Evolutionary conservation across 1,284 basidiomycete species (phyloP), one percentile per base, ranked within the genome.

Genomic region (Ceratobasidium papillatum): DNA sequence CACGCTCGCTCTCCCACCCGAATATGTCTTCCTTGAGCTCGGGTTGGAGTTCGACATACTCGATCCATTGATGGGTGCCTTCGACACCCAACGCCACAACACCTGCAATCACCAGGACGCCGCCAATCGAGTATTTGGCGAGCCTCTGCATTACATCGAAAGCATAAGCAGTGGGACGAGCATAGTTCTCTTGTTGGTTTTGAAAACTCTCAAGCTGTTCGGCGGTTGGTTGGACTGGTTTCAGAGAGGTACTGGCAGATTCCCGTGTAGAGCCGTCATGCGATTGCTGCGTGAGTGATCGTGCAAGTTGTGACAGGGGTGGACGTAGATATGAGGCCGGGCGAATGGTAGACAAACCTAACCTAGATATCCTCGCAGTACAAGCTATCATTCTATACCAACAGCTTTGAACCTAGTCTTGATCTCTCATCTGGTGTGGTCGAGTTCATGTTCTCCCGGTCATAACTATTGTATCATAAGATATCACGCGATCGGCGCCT

Each of bases 1-100:
- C 90, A 43, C 85, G 85, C 75, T 94, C 91, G 11, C 85, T 80
- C 78, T 90, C 86, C 94, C 94, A 95, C 77, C 90, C 90, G 87
- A 89, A 95, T 8, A 83, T 84, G 63, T 91, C 89, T 38, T 84
- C 82, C 75, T 91, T 88, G 43, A 79, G 79, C 72, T 89, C 86
- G 34, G 87, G 76, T 1, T 78, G 78, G 45, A 94, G 85, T 71
- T 84, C 85, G 30, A 87, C 82, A 45, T 87, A 84, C 81, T 95
- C 93, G 47, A 94, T 88, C 85, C 88, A 94, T 59, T 88, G 78
- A 79, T 95, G 93, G 0, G 86, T 81, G 1, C 84, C 88, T 78
- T 91, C 90, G 76, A 88, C 90, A 2, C 82, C 84, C 0, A 84
- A 81, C 59, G 82, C 79, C 14, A 84, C 82, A 4, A 83, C 82